A percentile compares a stretch with the other conserved stretches of the same genome.
Conservation (phyloP, 176 grass and related monocot species). For the Oryza glaberrima region DNA sequence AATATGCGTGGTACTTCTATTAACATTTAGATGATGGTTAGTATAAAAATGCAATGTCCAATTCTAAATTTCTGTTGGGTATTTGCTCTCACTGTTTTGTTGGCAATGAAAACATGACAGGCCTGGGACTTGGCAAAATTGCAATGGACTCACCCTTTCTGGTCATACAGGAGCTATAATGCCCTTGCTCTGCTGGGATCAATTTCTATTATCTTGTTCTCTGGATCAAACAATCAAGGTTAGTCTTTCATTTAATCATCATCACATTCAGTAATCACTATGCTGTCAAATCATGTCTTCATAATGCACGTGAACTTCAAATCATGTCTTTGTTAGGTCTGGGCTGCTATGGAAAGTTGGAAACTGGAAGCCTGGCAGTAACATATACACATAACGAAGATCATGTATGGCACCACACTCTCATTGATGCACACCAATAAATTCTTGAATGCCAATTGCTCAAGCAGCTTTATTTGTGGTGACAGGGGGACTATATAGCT, state of each 20-base stretch:
- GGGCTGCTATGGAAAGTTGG: slow-evolving; percentile 70
- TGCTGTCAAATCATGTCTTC: too few species aligned
- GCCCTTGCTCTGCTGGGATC: slow-evolving; percentile 93
- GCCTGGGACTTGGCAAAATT: slow-evolving; percentile 90
- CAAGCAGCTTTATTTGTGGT: not conserved
- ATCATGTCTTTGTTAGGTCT: slow-evolving; percentile 55
- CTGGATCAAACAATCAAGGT: slow-evolving; percentile 95
- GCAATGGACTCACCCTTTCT: slow-evolving; percentile 84
- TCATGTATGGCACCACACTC: slow-evolving; percentile 51
- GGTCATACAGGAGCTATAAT: slow-evolving; percentile 80
- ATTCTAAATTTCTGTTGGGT: not conserved
- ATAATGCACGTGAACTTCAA: too few species aligned
- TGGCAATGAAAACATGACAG: slow-evolving; percentile 62
- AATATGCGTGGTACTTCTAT: too few species aligned
- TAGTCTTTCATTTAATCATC: slow-evolving; percentile 12
- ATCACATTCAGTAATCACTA: too few species aligned
- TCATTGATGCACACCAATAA: not conserved
- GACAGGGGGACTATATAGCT: not conserved
- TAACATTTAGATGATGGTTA: too few species aligned
- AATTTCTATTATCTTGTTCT: slow-evolving; percentile 93
- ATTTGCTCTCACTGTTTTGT: slow-evolving; percentile 16
- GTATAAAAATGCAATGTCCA: not conserved
- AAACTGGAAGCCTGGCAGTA: slow-evolving; percentile 75
- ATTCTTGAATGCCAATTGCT: too few species aligned
- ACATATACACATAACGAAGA: slow-evolving; percentile 95